A percentile compares a stretch with the other conserved stretches of the same genome.
These are phyloP conservation scores for Yarrowia yakushimensis DNA, from an alignment of 805 yeast species.

Conservation along the genomic window DNA sequence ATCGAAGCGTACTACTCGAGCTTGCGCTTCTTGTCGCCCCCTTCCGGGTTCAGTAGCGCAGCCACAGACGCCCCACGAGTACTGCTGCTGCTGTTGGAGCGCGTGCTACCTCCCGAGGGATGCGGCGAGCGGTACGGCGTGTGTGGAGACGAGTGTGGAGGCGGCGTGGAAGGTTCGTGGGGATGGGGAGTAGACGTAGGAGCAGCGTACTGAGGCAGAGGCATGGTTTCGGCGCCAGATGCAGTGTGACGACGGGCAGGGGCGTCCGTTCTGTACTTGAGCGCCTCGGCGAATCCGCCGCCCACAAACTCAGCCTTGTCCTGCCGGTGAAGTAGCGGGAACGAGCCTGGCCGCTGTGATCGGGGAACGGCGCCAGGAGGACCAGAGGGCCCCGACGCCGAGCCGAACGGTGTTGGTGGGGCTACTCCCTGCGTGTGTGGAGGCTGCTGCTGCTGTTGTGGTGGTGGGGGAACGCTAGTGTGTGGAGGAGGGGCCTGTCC, in stretches of 20 bases:
- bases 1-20: not conserved
- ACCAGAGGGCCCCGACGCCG: not conserved
- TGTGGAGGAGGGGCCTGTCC: conserved; percentile 7
- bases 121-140: conserved; percentile 25
- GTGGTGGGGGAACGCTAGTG: conserved; percentile 7
- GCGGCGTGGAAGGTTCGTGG: conserved; percentile 23
- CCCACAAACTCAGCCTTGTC: conserved; percentile 24
- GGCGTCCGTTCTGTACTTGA: conserved; percentile 15
- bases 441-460: conserved; percentile 6
- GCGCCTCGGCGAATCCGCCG: conserved; percentile 21
- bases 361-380: conserved; percentile 26
- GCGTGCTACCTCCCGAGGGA: conserved; percentile 14
- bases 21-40: conserved; percentile 22
- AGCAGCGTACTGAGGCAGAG: conserved; percentile 4
- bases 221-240: conserved; percentile 20
- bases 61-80: conserved; percentile 22
- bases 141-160: conserved; percentile 22
- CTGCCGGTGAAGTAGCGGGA: conserved; percentile 28
- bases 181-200: conserved; percentile 19
- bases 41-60: conserved; percentile 16
- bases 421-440: conserved; percentile 1
- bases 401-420: conserved; percentile 4
- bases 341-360: conserved; percentile 34
- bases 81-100: conserved; percentile 11
- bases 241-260: conserved; percentile 19